Base-by-base conservation (phyloP, 768 basidiomycete species). In the Hericium coralloides region DNA sequence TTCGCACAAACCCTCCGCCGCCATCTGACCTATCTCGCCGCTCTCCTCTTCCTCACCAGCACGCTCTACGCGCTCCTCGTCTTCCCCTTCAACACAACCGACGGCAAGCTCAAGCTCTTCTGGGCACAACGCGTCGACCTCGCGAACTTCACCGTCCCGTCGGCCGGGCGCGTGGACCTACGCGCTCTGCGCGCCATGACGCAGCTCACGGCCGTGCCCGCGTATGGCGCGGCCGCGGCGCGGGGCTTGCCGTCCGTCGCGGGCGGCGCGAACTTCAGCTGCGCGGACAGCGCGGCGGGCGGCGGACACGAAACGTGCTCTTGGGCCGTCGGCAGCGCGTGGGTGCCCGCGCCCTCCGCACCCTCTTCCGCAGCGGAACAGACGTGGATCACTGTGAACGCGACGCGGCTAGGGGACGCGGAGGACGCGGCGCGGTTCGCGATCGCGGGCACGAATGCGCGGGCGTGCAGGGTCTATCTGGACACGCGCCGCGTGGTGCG, bases 21-120 rank as follows among this genome's bases (percentile, higher is more conserved):
- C 43, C 17, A 15, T 12, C 43, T 45, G 2, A 45, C 43, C 8
- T 45, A 45, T 15, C 43, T 45, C 17, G n/a, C 20, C 43, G 43
- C 43, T 15, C n/a, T 45, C 43, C 48, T 79, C 4, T 76, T 83
- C 59, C 48, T 60, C 2, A 51, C 63, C 15, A 67, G 64, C 63
- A 78, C 76, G 0, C 52, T 70, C 14, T 81, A 75, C 62, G 66
- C 70, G 51, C 71, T 75, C 63, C 57, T 75, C 12, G 70, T 66
- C 12, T 84, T 84, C 71, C 87, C 87, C 0, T 89, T 90, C 72
- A 79, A 49, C 49, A 12, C 79, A n/a, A 69, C 73, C 38, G 67
- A 77, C 23, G 68, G 77, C 4, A 87, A 87, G 0, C 69, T 89
- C 64, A 89, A 88, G 60, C 69, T 89, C 1, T 87, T 77, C 68